Evolutionary conservation across 2,329 filamentous ascomycete species (phyloP).

Genomic region (Chaetothyriales sp.): DNA sequence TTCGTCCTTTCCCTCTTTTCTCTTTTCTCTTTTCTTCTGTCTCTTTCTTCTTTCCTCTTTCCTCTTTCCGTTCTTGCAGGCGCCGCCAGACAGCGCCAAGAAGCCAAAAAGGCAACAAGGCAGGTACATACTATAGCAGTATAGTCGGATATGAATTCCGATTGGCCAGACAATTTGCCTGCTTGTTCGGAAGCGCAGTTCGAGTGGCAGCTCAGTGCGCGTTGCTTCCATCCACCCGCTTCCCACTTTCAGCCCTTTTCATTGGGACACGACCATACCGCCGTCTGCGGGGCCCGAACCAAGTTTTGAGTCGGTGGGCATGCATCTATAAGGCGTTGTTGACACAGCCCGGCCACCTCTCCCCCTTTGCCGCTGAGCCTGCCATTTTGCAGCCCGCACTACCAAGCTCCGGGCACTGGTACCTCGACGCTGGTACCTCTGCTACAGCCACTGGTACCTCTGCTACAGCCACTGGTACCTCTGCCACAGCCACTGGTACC

Average conservation of each 20-base stretch:
- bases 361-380: neutral
- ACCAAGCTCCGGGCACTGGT: no score
- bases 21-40: no score
- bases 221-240: neutral
- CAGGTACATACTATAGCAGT: no score
- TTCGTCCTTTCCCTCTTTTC: no score
- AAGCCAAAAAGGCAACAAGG: no score
- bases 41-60: no score
- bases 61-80: no score
- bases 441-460: slow-evolving; percentile 53
- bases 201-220: neutral
- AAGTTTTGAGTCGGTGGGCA: neutral
- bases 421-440: slow-evolving; percentile 34
- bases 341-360: neutral
- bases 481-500: slow-evolving; percentile 21
- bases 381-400: no score
- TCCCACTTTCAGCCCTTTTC: neutral
- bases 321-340: neutral
- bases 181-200: no score
- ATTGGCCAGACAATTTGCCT: neutral
- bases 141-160: neutral
- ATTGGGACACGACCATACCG: neutral
- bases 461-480: slow-evolving; percentile 51
- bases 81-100: no score
- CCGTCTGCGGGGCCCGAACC: neutral